Conservation (phyloP, 352 stramenopile species). For the Globisporangium nodosum region DNA sequence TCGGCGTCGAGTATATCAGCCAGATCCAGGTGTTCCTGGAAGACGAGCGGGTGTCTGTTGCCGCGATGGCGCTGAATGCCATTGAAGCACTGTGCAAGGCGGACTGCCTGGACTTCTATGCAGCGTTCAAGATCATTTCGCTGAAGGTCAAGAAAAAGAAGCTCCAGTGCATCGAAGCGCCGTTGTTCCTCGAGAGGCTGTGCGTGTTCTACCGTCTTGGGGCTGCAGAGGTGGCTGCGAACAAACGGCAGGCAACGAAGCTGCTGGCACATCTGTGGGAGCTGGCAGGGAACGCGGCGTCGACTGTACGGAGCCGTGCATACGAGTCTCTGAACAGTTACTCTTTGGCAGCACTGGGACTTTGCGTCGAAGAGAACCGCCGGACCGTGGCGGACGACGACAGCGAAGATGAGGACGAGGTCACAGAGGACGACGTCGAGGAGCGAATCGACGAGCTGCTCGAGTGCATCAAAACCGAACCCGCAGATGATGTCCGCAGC, state of each 20-base stretch:
- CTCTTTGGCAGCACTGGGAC: constrained; percentile 36
- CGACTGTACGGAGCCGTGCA: constrained; percentile 35
- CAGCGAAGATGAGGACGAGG: constrained; percentile 25
- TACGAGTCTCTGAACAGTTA: constrained; percentile 40
- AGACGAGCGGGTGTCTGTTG: constrained; percentile 40
- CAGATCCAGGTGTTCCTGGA: constrained; percentile 55
- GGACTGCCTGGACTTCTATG: constrained; percentile 74
- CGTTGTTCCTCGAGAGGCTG: constrained; percentile 52
- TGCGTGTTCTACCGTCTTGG: constrained; percentile 51
- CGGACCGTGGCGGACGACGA: constrained; percentile 14
- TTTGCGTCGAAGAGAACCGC: constrained; percentile 18
- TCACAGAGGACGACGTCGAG: constrained; percentile 29
- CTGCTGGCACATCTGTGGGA: constrained; percentile 50
- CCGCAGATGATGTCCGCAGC: constrained; percentile 22
- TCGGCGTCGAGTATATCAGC: constrained; percentile 63
- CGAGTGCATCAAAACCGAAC: constrained; percentile 27
- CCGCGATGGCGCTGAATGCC: constrained; percentile 58
- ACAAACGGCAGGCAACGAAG: constrained; percentile 37
- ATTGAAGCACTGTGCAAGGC: constrained; percentile 46
- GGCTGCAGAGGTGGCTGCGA: constrained; percentile 25
- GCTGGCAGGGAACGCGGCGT: constrained; percentile 22
- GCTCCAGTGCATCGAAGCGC: constrained; percentile 32
- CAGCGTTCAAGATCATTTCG: constrained; percentile 67
- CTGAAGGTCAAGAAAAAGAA: constrained; percentile 67
- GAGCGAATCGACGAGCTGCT: constrained; percentile 47